These are phyloP conservation scores for Tremella fuciformis DNA, from an alignment of 768 basidiomycete species.

Conservation along the genomic window DNA sequence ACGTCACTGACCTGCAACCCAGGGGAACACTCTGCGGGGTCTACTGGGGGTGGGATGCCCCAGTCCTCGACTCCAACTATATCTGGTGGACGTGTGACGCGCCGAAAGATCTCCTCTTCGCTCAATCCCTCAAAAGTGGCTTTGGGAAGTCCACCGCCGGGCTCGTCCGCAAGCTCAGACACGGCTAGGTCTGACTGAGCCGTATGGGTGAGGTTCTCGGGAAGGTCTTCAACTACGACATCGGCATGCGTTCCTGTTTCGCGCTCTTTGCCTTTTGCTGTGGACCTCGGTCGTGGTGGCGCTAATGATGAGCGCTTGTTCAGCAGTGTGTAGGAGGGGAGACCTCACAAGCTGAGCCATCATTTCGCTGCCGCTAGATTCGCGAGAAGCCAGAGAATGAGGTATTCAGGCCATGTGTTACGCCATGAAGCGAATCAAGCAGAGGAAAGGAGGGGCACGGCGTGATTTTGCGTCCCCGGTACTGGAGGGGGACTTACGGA, in stretches of 20 bases:
- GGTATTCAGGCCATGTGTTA: neutral
- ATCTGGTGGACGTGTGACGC: constrained; percentile 29
- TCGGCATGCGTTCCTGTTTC: neutral
- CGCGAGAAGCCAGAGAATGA: neutral
- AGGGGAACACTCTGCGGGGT: constrained; percentile 19
- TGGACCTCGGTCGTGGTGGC: neutral
- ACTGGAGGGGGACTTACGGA: constrained; percentile 29
- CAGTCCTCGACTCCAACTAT: constrained; percentile 35
- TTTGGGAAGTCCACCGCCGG: neutral
- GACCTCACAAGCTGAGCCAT: neutral
- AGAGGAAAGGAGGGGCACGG: constrained; percentile 22
- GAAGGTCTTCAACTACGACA: neutral
- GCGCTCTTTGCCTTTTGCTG: neutral
- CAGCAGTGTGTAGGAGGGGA: neutral
- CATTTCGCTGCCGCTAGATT: neutral
- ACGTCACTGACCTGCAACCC: constrained; percentile 26
- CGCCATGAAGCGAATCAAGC: neutral
- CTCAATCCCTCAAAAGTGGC: no score
- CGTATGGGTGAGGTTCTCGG: constrained; percentile 37
- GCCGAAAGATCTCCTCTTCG: constrained; percentile 39
- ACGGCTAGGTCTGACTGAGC: constrained; percentile 24
- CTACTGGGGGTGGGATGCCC: constrained; percentile 46
- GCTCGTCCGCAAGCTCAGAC: constrained; percentile 14
- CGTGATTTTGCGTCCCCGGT: constrained; percentile 32
- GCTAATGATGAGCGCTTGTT: neutral